phyloP scores from a whole-genome alignment of 108 stramenopile species.

The Nannochloropsis salina region DNA sequence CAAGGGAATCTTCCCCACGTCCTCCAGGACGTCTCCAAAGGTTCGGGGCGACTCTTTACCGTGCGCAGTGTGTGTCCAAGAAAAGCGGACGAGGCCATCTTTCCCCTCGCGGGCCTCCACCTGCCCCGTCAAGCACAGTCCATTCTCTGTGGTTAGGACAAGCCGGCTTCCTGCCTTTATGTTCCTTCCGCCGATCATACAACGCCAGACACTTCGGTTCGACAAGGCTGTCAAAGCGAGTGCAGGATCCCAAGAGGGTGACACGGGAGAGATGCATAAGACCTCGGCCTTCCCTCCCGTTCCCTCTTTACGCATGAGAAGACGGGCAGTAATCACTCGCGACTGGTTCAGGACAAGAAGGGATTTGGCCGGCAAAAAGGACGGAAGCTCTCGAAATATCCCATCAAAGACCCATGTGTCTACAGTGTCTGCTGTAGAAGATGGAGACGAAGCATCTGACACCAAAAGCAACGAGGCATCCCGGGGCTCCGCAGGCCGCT shows the following conservation, averaged over 20 bases:
- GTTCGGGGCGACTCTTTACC: not conserved
- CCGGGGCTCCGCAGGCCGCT: conserved; percentile 55
- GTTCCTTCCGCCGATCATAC: conserved; percentile 7
- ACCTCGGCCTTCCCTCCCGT: conserved; percentile 6
- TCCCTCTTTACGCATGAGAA: conserved; percentile 27
- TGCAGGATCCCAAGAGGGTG: not conserved
- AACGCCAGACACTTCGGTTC: conserved; percentile 6
- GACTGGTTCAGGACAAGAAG: conserved; percentile 57
- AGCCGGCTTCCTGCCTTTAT: not conserved
- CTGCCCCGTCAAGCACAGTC: not conserved
- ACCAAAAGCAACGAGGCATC: conserved; percentile 53
- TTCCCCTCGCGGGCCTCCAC: conserved; percentile 11
- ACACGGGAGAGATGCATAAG: not conserved
- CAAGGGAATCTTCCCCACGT: conserved; percentile 52
- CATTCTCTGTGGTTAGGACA: not conserved
- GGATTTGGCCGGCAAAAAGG: not conserved
- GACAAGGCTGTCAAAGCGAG: not conserved
- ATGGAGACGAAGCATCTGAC: not conserved
- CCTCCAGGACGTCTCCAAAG: conserved; percentile 44
- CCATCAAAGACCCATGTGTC: conserved; percentile 35
- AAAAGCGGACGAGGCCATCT: not conserved
- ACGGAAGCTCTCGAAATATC: not conserved
- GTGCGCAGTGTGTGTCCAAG: not conserved
- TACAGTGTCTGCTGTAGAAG: conserved; percentile 15
- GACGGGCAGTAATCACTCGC: conserved; percentile 54